phyloP scores from a whole-genome alignment of 1,139 yeast genomes.

The Geotrichum fermentans region DNA sequence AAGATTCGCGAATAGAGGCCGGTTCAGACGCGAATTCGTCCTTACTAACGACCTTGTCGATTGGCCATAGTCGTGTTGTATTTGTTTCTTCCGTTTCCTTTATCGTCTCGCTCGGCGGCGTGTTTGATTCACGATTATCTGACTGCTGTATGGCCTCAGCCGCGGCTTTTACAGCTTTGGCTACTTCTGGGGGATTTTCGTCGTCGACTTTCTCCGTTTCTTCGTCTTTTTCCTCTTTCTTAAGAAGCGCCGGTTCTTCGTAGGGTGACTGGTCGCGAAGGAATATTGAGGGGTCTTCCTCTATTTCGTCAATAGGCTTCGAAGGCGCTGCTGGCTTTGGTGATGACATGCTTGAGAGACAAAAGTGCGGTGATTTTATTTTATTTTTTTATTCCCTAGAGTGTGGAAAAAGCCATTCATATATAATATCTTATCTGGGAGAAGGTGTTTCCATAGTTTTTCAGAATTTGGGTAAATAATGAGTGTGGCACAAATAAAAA shows the following conservation, averaged over 20 bases:
- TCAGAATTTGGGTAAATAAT: too few relatives aligned
- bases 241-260: neutral
- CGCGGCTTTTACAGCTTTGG: constrained; percentile 17
- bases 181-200: constrained; percentile 5
- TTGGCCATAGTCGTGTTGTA: constrained; percentile 15
- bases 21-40: constrained; percentile 15
- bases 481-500: neutral
- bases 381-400: too few relatives aligned
- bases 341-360: constrained; percentile 2
- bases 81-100: neutral
- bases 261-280: constrained; percentile 11
- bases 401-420: too few relatives aligned
- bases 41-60: constrained; percentile 12
- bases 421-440: neutral
- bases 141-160: constrained; percentile 15
- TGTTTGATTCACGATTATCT: neutral
- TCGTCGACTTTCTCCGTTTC: neutral
- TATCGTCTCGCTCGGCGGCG: neutral
- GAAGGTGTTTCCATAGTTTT: too few relatives aligned
- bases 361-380: too few relatives aligned
- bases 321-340: neutral
- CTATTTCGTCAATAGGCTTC: constrained; percentile 1
- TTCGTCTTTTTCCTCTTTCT: neutral
- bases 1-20: constrained; percentile 12
- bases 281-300: constrained; percentile 6